phyloP scores from a whole-genome alignment of 257 asterid species.

The Capsicum pubescens region DNA sequence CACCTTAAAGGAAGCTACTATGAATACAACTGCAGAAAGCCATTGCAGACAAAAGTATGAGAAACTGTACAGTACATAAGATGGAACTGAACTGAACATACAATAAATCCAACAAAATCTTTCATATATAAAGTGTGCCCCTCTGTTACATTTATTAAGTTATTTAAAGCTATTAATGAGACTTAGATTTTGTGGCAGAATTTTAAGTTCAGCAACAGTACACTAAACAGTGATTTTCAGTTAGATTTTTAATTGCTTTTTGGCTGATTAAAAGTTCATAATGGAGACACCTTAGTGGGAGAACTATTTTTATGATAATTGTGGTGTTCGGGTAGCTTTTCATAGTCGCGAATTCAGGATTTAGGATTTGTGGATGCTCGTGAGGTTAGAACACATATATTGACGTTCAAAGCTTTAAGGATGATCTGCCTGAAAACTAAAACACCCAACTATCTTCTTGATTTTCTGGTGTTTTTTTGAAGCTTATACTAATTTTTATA shows the following conservation, averaged over 20 bases:
- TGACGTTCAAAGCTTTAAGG: too few species aligned
- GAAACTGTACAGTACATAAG: not conserved
- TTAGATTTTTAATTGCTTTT: not conserved
- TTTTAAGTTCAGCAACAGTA: not conserved
- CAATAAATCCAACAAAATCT: not conserved
- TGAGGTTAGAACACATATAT: too few species aligned
- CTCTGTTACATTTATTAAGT: slow-evolving; percentile 2
- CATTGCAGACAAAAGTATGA: not conserved
- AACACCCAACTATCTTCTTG: too few species aligned
- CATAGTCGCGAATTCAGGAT: too few species aligned
- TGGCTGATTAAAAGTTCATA: not conserved
- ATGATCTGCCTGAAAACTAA: too few species aligned
- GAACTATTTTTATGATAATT: too few species aligned
- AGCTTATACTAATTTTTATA: too few species aligned
- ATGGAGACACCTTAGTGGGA: not conserved
- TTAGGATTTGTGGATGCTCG: too few species aligned
- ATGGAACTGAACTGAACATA: slow-evolving; percentile 12
- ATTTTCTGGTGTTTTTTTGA: too few species aligned
- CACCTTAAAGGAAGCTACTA: slow-evolving; percentile 21
- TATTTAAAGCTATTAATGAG: not conserved
- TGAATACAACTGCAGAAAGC: slow-evolving; percentile 14
- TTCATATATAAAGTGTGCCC: not conserved
- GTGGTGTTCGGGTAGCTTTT: too few species aligned
- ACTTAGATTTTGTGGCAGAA: slow-evolving; percentile 9
- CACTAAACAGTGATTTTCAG: slow-evolving; percentile 21